A percentile compares a stretch with the other conserved stretches of the same genome.
phyloP scores from a whole-genome alignment of 768 basidiomycete genomes.

The Holtermannia corniformis region DNA sequence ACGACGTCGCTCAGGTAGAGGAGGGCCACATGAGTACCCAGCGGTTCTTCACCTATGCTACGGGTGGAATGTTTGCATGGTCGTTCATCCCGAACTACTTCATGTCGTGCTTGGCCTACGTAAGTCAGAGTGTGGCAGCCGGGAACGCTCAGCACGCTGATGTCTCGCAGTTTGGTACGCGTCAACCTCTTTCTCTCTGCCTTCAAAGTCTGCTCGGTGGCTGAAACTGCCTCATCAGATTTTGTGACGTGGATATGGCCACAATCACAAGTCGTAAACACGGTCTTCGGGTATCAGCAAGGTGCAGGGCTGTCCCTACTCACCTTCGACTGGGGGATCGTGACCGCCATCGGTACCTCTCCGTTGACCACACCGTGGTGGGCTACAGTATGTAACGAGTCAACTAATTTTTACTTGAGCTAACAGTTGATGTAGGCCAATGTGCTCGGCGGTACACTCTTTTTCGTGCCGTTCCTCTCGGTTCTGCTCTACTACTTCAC shows the following conservation, averaged over 20 bases:
- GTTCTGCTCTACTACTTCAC: slow-evolving; percentile 39
- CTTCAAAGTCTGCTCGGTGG: background rate
- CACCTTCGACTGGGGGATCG: slow-evolving; percentile 24
- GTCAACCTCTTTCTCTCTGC: background rate
- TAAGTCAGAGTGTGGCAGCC: too few species aligned
- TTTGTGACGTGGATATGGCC: slow-evolving; percentile 26
- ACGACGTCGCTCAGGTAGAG: background rate
- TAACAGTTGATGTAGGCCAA: too few species aligned
- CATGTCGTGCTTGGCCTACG: slow-evolving; percentile 6
- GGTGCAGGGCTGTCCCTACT: slow-evolving; percentile 15
- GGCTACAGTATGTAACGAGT: too few species aligned
- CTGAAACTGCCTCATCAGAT: slow-evolving; percentile 9
- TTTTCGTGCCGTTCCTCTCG: slow-evolving; percentile 8
- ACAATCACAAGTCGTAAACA: slow-evolving; percentile 15
- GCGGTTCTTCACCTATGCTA: slow-evolving; percentile 13
- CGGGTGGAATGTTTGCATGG: slow-evolving; percentile 17
- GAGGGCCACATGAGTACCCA: slow-evolving; percentile 5
- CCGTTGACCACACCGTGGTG: slow-evolving; percentile 26
- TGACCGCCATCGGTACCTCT: slow-evolving; percentile 12
- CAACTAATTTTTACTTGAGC: too few species aligned
- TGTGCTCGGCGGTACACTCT: slow-evolving; percentile 15
- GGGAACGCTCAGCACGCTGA: too few species aligned
- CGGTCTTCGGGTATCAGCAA: slow-evolving; percentile 8
- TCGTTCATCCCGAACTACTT: slow-evolving; percentile 21
- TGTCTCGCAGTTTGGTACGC: background rate